These are phyloP conservation scores for Globisporangium acanthophoron DNA, from an alignment of 352 stramenopile genomes.

Conservation along the genomic window DNA sequence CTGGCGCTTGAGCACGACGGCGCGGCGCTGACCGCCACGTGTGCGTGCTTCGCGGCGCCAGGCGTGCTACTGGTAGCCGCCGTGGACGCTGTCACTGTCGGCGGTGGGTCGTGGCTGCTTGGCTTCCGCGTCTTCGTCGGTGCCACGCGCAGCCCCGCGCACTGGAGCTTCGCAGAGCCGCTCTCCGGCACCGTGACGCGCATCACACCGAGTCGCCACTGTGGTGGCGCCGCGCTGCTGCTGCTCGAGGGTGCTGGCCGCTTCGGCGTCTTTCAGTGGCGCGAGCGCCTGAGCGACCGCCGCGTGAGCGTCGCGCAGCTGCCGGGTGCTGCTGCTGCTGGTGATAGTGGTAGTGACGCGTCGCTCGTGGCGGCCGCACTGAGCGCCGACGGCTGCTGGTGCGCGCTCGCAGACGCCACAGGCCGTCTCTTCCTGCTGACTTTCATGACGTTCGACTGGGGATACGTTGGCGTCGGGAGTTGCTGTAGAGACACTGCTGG, in stretches of 20 bases:
- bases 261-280: conserved; percentile 47
- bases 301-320: conserved; percentile 30
- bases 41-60: conserved; percentile 32
- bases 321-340: conserved; percentile 3
- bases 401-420: conserved; percentile 19
- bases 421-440: conserved; percentile 30
- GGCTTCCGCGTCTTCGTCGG: conserved; percentile 44
- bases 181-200: conserved; percentile 2
- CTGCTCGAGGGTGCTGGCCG: conserved; percentile 18
- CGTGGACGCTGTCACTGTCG: neutral
- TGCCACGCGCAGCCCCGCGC: conserved; percentile 10
- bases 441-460: conserved; percentile 23
- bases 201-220: conserved; percentile 8
- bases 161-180: conserved; percentile 44
- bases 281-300: conserved; percentile 50
- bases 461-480: neutral
- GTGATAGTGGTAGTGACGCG: neutral
- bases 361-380: conserved; percentile 15
- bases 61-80: conserved; percentile 40
- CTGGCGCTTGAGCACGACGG: neutral
- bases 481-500: neutral
- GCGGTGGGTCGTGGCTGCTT: conserved; percentile 21
- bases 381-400: conserved; percentile 28
- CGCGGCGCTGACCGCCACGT: conserved; percentile 17
- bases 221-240: conserved; percentile 27